A percentile compares a stretch with the other conserved stretches of the same genome.
phyloP scores from a whole-genome alignment of 306 rosid genomes.

The Trifolium subterraneum region DNA sequence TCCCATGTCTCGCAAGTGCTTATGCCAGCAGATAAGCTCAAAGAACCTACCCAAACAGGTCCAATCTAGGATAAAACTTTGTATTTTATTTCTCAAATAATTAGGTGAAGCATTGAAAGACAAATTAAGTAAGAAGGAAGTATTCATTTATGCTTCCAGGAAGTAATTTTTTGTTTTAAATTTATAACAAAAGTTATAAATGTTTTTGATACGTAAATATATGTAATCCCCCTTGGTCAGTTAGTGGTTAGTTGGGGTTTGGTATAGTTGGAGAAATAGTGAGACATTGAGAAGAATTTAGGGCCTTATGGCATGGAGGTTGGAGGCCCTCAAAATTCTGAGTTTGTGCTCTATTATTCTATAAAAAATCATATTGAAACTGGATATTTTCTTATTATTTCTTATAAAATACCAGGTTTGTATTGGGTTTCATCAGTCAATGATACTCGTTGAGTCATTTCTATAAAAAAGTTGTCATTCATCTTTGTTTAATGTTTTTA shows the following conservation, averaged over 20 bases:
- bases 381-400: not conserved
- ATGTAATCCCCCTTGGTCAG: not conserved
- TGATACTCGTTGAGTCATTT: not conserved
- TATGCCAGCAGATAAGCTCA: no score
- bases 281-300: conserved; percentile 40
- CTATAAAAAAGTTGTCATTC: conserved; percentile 16
- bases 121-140: not conserved
- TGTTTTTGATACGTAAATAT: not conserved
- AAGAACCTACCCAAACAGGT: no score
- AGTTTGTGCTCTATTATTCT: not conserved
- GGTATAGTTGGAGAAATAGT: not conserved
- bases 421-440: conserved; percentile 4
- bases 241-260: not conserved
- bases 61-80: conserved; percentile 6
- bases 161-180: conserved; percentile 16
- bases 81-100: conserved; percentile 18
- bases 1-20: no score
- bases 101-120: conserved; percentile 10
- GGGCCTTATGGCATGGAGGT: not conserved
- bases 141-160: conserved; percentile 17
- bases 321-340: not conserved
- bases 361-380: no score
- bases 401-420: not conserved
- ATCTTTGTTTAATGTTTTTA: conserved; percentile 10
- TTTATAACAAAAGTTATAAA: not conserved